Conservation (phyloP, 495 filamentous ascomycete genomes). For the Penicillium bovifimosum region DNA sequence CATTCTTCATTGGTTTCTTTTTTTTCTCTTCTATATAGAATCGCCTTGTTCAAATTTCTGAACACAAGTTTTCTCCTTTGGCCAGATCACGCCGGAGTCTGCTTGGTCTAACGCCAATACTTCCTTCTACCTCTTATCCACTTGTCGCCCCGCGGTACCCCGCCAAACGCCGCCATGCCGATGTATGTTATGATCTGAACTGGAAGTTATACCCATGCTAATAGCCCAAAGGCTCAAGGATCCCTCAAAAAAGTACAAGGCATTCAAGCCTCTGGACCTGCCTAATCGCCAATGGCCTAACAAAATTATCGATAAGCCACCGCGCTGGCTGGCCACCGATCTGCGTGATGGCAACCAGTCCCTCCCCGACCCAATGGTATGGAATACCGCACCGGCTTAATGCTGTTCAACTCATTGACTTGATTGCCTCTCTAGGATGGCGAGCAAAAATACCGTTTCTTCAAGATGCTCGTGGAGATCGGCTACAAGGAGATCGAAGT, state of each 20-base stretch:
- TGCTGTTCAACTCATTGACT: neutral
- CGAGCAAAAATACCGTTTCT: constrained; percentile 91
- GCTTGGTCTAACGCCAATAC: neutral
- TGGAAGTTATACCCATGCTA: neutral
- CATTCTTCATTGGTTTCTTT: constrained; percentile 20
- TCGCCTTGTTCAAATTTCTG: neutral
- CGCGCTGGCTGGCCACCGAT: constrained; percentile 82
- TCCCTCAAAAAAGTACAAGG: constrained; percentile 87
- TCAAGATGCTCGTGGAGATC: constrained; percentile 86
- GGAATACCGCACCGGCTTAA: neutral
- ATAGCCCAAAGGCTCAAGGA: constrained; percentile 71
- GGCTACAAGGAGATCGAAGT: constrained; percentile 99
- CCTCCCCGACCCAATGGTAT: constrained; percentile 83
- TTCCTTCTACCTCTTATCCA: constrained; percentile 17
- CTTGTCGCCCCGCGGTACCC: constrained; percentile 26
- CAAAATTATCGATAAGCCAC: constrained; percentile 68
- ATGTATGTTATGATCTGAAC: constrained; percentile 26
- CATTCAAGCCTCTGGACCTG: constrained; percentile 69
- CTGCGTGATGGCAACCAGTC: constrained; percentile 86
- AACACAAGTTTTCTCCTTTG: neutral
- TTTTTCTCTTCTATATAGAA: constrained; percentile 11
- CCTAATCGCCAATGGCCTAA: constrained; percentile 88
- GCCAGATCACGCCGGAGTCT: constrained; percentile 5
- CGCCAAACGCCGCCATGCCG: constrained; percentile 33
- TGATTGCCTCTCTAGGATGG: constrained; percentile 54